phyloP scores from a whole-genome alignment of 2,329 filamentous ascomycete species.

The Colletotrichum simmondsii region DNA sequence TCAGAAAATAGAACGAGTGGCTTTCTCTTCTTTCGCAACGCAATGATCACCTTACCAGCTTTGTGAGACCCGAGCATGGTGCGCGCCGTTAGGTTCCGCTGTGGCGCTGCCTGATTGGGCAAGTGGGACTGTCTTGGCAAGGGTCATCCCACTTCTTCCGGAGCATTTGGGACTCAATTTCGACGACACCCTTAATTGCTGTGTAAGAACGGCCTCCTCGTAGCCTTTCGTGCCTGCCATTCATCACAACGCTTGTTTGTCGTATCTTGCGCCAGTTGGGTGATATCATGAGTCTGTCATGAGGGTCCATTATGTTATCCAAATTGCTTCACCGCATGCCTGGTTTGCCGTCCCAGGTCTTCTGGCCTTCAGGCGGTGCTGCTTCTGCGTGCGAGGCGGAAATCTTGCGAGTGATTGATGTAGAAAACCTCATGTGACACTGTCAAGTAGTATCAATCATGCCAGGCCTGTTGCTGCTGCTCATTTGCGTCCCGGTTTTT shows the following conservation, averaged over 20 bases:
- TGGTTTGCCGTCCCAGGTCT: not conserved
- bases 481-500: fast-evolving
- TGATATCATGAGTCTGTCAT: no score
- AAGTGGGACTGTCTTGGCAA: not conserved
- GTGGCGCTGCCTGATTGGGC: not conserved
- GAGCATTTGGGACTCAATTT: not conserved
- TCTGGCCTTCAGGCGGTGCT: not conserved
- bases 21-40: not conserved
- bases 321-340: not conserved
- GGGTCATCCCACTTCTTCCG: not conserved
- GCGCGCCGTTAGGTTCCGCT: not conserved
- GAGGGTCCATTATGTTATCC: not conserved
- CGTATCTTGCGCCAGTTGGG: no score
- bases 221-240: not conserved
- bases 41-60: not conserved
- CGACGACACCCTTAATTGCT: not conserved
- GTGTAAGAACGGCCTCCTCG: not conserved
- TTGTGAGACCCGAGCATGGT: not conserved
- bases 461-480: fast-evolving
- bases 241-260: not conserved
- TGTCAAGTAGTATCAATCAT: fast-evolving
- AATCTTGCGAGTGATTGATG: not conserved
- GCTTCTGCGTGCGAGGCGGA: not conserved
- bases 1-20: not conserved
- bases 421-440: fast-evolving